These are phyloP conservation scores for Rhizomucor miehei DNA, from an alignment of 371 early-diverging fungal genomes.

Conservation along the genomic window DNA sequence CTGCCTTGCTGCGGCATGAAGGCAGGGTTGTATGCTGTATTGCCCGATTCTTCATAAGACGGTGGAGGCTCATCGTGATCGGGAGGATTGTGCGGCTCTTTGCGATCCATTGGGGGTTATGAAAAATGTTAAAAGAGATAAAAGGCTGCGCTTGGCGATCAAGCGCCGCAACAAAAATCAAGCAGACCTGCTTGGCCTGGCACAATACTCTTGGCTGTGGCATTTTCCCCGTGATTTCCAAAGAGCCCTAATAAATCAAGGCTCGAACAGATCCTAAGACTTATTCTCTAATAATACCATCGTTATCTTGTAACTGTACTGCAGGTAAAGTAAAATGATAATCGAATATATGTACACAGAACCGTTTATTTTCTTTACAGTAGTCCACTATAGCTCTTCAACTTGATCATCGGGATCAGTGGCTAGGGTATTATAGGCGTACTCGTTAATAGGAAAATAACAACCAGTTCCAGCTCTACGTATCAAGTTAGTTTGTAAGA, in stretches of 20 bases:
- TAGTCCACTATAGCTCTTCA: neutral
- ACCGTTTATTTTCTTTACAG: too few relatives aligned
- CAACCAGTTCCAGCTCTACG: slow-evolving; percentile 38
- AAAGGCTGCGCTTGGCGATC: neutral
- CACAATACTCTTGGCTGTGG: too few relatives aligned
- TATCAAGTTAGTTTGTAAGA: neutral
- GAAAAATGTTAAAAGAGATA: neutral
- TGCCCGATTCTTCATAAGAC: slow-evolving; percentile 14
- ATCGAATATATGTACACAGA: too few relatives aligned
- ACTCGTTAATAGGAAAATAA: slow-evolving; percentile 41
- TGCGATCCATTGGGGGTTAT: neutral
- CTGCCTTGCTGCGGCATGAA: slow-evolving; percentile 2
- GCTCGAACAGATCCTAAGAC: too few relatives aligned
- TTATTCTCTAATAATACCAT: too few relatives aligned
- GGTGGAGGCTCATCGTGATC: slow-evolving; percentile 19
- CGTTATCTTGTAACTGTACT: too few relatives aligned
- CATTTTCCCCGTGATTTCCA: too few relatives aligned
- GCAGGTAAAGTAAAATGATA: too few relatives aligned
- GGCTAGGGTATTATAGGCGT: slow-evolving; percentile 45
- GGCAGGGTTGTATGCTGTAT: slow-evolving; percentile 15
- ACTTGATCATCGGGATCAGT: slow-evolving; percentile 26
- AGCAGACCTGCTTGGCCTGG: too few relatives aligned
- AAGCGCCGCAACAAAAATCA: neutral
- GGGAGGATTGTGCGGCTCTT: slow-evolving; percentile 5
- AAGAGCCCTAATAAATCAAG: too few relatives aligned